phyloP scores from a whole-genome alignment of 2,329 filamentous ascomycete genomes.

The Penicillium sp. region DNA sequence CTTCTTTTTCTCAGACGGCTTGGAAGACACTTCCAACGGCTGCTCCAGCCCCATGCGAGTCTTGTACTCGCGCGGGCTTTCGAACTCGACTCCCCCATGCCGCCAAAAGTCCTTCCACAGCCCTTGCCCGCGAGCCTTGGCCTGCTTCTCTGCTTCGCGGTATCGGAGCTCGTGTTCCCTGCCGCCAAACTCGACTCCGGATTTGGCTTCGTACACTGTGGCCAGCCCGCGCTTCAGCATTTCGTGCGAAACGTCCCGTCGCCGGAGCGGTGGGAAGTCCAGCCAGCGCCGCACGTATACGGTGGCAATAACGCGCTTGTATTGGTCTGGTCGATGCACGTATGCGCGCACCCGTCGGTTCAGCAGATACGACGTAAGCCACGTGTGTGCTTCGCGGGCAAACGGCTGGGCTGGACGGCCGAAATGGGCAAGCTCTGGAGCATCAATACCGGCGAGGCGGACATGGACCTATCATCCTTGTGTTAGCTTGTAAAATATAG shows the following conservation, averaged over 20 bases:
- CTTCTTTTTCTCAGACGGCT: background rate
- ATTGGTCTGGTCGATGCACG: conserved; percentile 83
- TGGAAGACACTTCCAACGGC: background rate
- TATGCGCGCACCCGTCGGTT: conserved; percentile 74
- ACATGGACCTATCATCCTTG: conserved; percentile 62
- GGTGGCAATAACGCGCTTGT: conserved; percentile 83
- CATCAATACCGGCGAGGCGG: conserved; percentile 86
- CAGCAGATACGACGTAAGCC: conserved; percentile 70
- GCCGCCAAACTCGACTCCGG: conserved; percentile 81
- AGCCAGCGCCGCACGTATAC: conserved; percentile 64
- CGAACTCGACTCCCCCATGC: conserved; percentile 53
- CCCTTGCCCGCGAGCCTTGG: conserved; percentile 62
- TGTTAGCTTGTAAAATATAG: background rate
- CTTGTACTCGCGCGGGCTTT: conserved; percentile 89
- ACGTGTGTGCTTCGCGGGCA: conserved; percentile 73
- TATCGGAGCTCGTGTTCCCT: conserved; percentile 51
- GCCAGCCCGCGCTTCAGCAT: conserved; percentile 84
- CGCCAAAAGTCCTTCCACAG: conserved; percentile 67
- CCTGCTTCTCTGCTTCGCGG: conserved; percentile 48
- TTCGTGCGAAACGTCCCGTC: conserved; percentile 78
- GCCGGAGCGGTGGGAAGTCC: conserved; percentile 47
- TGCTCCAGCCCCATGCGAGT: conserved; percentile 45
- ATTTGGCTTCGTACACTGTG: conserved; percentile 90
- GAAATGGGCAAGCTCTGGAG: conserved; percentile 90
- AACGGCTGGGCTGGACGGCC: conserved; percentile 83